These are phyloP conservation scores for Podaxis mareebaensis DNA, from an alignment of 768 basidiomycete species.

Conservation along the genomic window DNA sequence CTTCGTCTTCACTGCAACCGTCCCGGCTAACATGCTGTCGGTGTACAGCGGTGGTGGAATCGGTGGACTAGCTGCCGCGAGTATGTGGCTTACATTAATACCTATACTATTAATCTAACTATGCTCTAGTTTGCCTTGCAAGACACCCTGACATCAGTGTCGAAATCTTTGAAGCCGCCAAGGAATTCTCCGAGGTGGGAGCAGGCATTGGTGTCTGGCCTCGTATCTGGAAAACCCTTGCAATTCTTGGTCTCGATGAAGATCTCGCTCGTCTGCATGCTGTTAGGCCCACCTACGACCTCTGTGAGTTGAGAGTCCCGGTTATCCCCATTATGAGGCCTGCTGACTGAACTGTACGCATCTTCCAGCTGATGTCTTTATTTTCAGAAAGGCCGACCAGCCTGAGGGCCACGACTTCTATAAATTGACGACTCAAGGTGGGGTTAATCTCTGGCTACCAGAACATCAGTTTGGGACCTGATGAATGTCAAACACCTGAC, in stretches of 20 bases:
- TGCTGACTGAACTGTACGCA: neutral
- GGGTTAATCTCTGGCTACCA: neutral
- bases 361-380: slow-evolving; percentile 21
- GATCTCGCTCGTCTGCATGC: slow-evolving; percentile 28
- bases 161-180: slow-evolving; percentile 45
- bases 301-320: slow-evolving; percentile 19
- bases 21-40: neutral
- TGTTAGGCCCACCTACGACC: slow-evolving; percentile 25
- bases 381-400: slow-evolving; percentile 28
- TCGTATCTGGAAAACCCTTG: slow-evolving; percentile 42
- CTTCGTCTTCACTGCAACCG: no score
- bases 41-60: slow-evolving; percentile 32
- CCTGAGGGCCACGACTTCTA: slow-evolving; percentile 22
- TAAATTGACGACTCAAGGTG: slow-evolving; percentile 24
- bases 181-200: slow-evolving; percentile 42
- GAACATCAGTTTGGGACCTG: neutral
- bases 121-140: slow-evolving; percentile 20
- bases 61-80: slow-evolving; percentile 31
- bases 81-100: slow-evolving; percentile 16
- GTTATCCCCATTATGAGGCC: neutral
- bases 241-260: slow-evolving; percentile 38
- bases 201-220: slow-evolving; percentile 46
- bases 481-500: neutral
- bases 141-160: slow-evolving; percentile 39
- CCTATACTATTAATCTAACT: neutral